These are phyloP conservation scores for Pezizomycotina sp. DNA, from an alignment of 2,329 filamentous ascomycete genomes.

Conservation along the genomic window DNA sequence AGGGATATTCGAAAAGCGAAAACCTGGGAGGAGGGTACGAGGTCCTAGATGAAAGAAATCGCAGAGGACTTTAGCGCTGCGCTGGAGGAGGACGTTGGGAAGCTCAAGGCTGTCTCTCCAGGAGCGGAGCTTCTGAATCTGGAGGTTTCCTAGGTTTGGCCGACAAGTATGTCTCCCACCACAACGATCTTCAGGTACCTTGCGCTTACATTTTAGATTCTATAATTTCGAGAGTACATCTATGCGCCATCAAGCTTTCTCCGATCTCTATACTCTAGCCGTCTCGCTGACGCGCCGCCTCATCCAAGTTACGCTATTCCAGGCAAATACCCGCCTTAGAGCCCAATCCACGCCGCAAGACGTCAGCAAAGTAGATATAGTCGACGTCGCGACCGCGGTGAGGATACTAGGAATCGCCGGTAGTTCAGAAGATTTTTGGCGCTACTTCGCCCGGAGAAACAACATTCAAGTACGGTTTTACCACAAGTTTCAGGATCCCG, in stretches of 20 bases:
- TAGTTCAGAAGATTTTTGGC: slow-evolving; percentile 18
- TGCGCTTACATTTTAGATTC: too few relatives aligned
- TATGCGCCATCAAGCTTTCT: slow-evolving; percentile 11
- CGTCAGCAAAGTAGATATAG: slow-evolving; percentile 1
- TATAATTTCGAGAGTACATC: slow-evolving; percentile 4
- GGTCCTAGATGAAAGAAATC: slow-evolving; percentile 5
- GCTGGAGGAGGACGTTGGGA: neutral
- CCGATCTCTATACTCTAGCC: slow-evolving; percentile 7
- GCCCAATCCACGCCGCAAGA: neutral
- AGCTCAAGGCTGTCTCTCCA: too few relatives aligned
- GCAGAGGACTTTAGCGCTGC: neutral
- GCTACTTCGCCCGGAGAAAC: slow-evolving; percentile 5
- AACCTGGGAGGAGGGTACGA: slow-evolving; percentile 3
- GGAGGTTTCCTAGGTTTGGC: slow-evolving; percentile 7
- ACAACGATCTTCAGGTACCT: too few relatives aligned
- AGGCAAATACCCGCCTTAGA: slow-evolving; percentile 9
- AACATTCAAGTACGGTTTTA: too few relatives aligned
- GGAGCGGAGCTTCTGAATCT: slow-evolving; percentile 5
- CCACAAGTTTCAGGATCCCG: too few relatives aligned
- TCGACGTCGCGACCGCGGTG: slow-evolving; percentile 9
- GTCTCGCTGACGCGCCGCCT: slow-evolving; percentile 11
- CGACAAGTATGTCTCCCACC: slow-evolving; percentile 6
- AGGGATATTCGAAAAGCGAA: slow-evolving; percentile 4
- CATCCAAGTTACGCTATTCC: slow-evolving; percentile 9
- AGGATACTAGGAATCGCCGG: slow-evolving; percentile 15